Base-by-base conservation (phyloP, 768 basidiomycete species). In the Erythrobasidium yunnanense region DNA sequence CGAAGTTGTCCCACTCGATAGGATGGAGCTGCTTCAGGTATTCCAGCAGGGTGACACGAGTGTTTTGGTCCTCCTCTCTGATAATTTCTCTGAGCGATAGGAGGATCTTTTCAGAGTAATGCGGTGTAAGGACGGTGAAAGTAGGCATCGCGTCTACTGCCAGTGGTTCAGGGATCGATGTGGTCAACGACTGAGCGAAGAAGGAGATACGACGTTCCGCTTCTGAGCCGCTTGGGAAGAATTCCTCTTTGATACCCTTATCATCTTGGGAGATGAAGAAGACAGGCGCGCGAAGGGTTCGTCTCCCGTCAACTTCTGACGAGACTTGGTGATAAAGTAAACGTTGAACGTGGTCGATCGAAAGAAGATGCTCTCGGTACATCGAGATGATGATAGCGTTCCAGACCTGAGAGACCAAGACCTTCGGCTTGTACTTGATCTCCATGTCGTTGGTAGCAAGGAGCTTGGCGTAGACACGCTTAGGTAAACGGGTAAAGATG, bases 101-200 rank as follows among this genome's bases (percentile, higher is more conserved):
- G 53, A 99, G 79, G 70, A 96, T 97, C 88, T 99, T 99, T 77
- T 99, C 95, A 67, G 87, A 95, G 76, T 99, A 99, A 77, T 99
- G 95, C 15, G 95, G 95, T 0, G 91, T 95, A 60, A 99, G 79
- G 23, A 99, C 92, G 49, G 95, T 97, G 81, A 99, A 99, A 0
- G 93, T 96, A 1, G 95, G 95, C 95, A 99, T 97, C n/a, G 91
- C 88, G 76, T 97, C 92, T 46, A 99, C 90, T 15, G 92, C 90
- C 33, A 97, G 78, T 6, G 95, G 87, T 71, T 89, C 86, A 20
- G 93, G 95, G 55, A 97, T 84, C 52, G 85, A 81, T n/a, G 91
- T 95, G 4, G 95, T 97, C 71, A 99, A 81, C 3, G 90, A 93
- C 77, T 96, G 93, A 27, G 95, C 90, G 75, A 97, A 97, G 84